These are phyloP conservation scores for Leccinellum luteum DNA, from an alignment of 768 basidiomycete genomes.

Conservation along the genomic window DNA sequence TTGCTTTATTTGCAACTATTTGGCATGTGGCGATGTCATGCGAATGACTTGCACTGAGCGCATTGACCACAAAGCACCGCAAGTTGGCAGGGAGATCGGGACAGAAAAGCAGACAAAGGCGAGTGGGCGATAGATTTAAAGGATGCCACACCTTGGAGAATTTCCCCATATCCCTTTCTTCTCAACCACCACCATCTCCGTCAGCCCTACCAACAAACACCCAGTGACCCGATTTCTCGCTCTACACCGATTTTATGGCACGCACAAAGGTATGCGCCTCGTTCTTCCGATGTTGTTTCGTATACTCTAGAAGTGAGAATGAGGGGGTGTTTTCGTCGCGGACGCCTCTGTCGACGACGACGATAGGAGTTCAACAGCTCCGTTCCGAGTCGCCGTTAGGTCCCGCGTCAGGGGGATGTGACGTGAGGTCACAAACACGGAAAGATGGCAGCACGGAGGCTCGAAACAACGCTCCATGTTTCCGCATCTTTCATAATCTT, in stretches of 20 bases:
- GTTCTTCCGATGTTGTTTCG: background rate
- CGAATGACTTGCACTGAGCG: background rate
- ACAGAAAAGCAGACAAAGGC: conserved; percentile 9
- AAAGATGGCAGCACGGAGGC: conserved; percentile 23
- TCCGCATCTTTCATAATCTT: conserved; percentile 12
- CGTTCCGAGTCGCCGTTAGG: background rate
- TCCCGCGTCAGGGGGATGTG: conserved; percentile 11
- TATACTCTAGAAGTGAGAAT: background rate
- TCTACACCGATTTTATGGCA: conserved; percentile 48
- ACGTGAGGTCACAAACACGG: conserved; percentile 8
- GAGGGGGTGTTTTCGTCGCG: conserved; percentile 1
- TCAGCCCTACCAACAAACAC: background rate
- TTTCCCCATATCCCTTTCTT: conserved; percentile 12
- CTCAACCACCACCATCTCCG: conserved; percentile 20
- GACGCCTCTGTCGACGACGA: conserved; percentile 6
- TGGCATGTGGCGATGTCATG: conserved; percentile 23
- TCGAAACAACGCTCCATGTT: conserved; percentile 23
- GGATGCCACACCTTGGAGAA: background rate
- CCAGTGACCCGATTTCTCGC: background rate
- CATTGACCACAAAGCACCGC: conserved; percentile 32
- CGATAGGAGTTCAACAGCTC: background rate
- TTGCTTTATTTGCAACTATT: conserved; percentile 15
- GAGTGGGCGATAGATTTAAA: conserved; percentile 15
- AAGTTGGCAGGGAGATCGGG: conserved; percentile 14
- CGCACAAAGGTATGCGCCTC: conserved; percentile 51